These are phyloP conservation scores for Daldinia grandis DNA, from an alignment of 495 filamentous ascomycete genomes.

Conservation along the genomic window DNA sequence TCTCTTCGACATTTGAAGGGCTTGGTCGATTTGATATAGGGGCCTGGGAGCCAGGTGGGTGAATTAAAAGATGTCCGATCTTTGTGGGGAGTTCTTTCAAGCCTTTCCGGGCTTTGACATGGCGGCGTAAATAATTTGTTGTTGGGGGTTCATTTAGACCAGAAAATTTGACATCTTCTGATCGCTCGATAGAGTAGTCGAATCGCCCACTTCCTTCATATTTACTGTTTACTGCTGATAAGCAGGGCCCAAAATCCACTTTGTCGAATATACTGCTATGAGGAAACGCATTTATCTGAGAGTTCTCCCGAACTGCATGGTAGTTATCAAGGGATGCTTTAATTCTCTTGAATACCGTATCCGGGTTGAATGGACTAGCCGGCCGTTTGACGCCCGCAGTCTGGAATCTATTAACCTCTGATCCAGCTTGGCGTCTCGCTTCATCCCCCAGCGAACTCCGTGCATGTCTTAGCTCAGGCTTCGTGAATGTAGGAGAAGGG, in stretches of 20 bases:
- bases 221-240: slow-evolving; percentile 59
- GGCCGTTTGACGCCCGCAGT: slow-evolving; percentile 50
- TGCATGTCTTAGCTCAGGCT: slow-evolving; percentile 59
- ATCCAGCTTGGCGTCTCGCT: slow-evolving; percentile 38
- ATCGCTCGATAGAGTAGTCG: slow-evolving; percentile 47
- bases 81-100: slow-evolving; percentile 52
- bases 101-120: slow-evolving; percentile 45
- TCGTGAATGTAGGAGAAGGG: slow-evolving; percentile 49
- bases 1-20: slow-evolving; percentile 45
- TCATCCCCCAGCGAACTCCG: slow-evolving; percentile 52
- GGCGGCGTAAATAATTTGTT: slow-evolving; percentile 52
- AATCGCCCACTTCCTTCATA: slow-evolving; percentile 61
- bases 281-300: slow-evolving; percentile 23
- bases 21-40: slow-evolving; percentile 41
- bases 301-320: slow-evolving; percentile 36
- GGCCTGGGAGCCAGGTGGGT: slow-evolving; percentile 38
- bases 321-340: slow-evolving; percentile 47
- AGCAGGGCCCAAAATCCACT: slow-evolving; percentile 58
- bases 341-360: slow-evolving; percentile 63
- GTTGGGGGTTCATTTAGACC: slow-evolving; percentile 45
- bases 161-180: slow-evolving; percentile 27
- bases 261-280: slow-evolving; percentile 57
- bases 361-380: slow-evolving; percentile 59
- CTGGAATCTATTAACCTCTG: slow-evolving; percentile 41
- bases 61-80: slow-evolving; percentile 47